These are phyloP conservation scores for Cucurbita pepo DNA, from an alignment of 306 rosid genomes.

Conservation along the genomic window DNA sequence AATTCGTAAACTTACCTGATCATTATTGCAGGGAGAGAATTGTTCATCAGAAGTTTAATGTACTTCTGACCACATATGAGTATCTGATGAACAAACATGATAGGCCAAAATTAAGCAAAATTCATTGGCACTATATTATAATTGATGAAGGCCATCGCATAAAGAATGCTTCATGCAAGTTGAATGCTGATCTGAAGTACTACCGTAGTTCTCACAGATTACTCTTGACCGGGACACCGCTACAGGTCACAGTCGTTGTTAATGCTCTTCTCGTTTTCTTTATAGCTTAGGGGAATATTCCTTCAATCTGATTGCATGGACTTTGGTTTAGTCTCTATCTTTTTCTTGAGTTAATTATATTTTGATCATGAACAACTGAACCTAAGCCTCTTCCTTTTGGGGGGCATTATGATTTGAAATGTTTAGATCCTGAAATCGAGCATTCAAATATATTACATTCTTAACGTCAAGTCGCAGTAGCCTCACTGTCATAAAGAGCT, in stretches of 20 bases:
- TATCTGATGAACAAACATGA: slow-evolving; percentile 99
- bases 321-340: background rate
- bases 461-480: background rate
- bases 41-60: slow-evolving; percentile 88
- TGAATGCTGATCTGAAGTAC: slow-evolving; percentile 85
- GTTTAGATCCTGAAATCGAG: background rate
- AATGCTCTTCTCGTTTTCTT: background rate
- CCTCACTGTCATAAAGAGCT: background rate
- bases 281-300: background rate
- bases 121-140: slow-evolving; percentile 92
- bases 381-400: background rate
- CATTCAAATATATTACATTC: background rate
- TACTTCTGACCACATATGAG: slow-evolving; percentile 90
- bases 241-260: slow-evolving; percentile 52
- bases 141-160: slow-evolving; percentile 99
- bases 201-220: slow-evolving; percentile 95
- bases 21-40: slow-evolving; percentile 70
- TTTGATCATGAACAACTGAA: background rate
- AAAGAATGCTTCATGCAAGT: slow-evolving; percentile 99
- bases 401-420: background rate
- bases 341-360: background rate
- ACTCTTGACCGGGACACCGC: slow-evolving; percentile 95
- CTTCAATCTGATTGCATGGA: background rate
- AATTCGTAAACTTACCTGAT: slow-evolving; percentile 10
- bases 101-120: slow-evolving; percentile 90